Conservation (phyloP, 2,329 filamentous ascomycete species). For the Paracoccidioides brasiliensis region DNA sequence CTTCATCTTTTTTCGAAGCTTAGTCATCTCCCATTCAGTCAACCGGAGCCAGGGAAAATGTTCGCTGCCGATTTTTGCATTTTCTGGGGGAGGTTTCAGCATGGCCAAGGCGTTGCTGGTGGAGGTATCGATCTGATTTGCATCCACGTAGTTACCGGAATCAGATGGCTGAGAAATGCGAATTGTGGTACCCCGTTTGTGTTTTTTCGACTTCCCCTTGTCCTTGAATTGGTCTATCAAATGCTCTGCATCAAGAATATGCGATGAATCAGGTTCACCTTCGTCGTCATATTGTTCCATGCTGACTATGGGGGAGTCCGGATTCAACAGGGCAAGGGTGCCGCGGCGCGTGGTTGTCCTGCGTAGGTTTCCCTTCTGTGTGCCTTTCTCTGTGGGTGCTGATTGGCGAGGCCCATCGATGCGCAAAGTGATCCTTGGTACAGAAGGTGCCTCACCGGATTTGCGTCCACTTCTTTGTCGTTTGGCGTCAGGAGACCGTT, state of each 20-base stretch:
- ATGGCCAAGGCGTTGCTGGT: slow-evolving; percentile 49
- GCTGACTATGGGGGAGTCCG: slow-evolving; percentile 34
- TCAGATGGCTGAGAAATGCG: slow-evolving; percentile 8
- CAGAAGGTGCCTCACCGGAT: slow-evolving; percentile 19
- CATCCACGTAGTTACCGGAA: not conserved
- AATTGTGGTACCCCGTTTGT: slow-evolving; percentile 26
- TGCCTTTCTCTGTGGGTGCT: slow-evolving; percentile 11
- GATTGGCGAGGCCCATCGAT: slow-evolving; percentile 20
- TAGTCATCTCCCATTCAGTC: slow-evolving; percentile 56
- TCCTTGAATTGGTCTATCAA: not conserved
- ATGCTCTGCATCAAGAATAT: slow-evolving; percentile 9
- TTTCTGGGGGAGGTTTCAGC: slow-evolving; percentile 45
- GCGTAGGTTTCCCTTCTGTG: slow-evolving; percentile 26
- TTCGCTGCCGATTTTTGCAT: slow-evolving; percentile 47
- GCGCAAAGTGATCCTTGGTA: slow-evolving; percentile 31
- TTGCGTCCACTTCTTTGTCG: slow-evolving; percentile 31
- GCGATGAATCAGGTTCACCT: slow-evolving; percentile 18
- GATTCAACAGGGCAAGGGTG: slow-evolving; percentile 27
- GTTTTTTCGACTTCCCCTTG: slow-evolving; percentile 25
- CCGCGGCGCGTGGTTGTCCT: slow-evolving; percentile 24
- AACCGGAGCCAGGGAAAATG: slow-evolving; percentile 51
- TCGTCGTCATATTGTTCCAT: slow-evolving; percentile 35
- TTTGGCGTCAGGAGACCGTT: slow-evolving; percentile 29
- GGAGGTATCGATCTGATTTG: slow-evolving; percentile 43
- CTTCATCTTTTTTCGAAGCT: slow-evolving; percentile 55